These are phyloP conservation scores for Hanseniaspora taiwanica DNA, from an alignment of 805 yeast species.

Conservation along the genomic window DNA sequence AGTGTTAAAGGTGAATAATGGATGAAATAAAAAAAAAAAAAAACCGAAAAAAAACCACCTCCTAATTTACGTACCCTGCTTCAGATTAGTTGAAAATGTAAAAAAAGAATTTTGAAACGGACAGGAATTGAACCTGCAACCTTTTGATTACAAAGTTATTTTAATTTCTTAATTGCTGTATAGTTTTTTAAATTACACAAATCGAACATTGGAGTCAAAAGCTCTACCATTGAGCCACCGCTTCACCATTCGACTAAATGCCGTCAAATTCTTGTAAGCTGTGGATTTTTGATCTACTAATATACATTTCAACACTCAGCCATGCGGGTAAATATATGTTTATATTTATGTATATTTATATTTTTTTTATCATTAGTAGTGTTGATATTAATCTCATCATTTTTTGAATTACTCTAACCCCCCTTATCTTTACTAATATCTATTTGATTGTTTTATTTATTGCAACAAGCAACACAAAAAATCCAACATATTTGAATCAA, in stretches of 20 bases:
- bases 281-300: not conserved
- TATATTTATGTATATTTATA: not conserved
- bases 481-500: too few species aligned
- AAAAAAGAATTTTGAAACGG: constrained; percentile 35
- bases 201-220: constrained; percentile 37
- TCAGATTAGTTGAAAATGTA: too few species aligned
- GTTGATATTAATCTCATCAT: too few species aligned
- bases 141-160: constrained; percentile 37
- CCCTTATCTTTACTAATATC: too few species aligned
- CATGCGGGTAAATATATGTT: not conserved
- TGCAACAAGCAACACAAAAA: too few species aligned
- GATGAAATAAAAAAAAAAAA: not conserved
- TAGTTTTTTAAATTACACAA: constrained; percentile 10
- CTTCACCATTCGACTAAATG: constrained; percentile 27
- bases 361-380: not conserved
- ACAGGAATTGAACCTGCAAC: constrained; percentile 70
- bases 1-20: too few species aligned
- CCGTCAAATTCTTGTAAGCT: not conserved
- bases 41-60: too few species aligned
- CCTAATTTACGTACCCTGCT: too few species aligned
- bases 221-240: constrained; percentile 52
- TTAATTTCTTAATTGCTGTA: too few species aligned
- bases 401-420: too few species aligned
- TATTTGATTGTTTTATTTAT: too few species aligned
- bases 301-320: not conserved